Base-by-base conservation (phyloP, 805 yeast genomes). In the Yarrowia sp. region DNA sequence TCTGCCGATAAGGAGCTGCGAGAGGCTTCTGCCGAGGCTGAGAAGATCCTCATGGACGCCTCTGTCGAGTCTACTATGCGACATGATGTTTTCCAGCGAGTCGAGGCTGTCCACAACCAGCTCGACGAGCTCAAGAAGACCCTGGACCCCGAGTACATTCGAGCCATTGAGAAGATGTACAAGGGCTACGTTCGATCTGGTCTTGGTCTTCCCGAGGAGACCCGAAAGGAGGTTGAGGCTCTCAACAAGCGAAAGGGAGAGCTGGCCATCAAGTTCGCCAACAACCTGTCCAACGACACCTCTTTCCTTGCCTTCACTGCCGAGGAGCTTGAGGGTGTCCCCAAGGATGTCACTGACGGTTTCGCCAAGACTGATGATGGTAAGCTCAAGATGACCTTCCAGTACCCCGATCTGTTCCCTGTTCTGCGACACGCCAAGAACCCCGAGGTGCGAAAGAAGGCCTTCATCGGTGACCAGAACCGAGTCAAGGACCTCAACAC, bases 361-460 rank as follows among this genome's bases (percentile, higher is more conserved):
- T 77, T 78, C 17, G 76, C 76, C 35, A 76, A 75, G 18, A 83
- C 78, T 18, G 80, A 76, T 15, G 76, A 74, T 14, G 64, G 64
- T 8, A 76, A 74, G 68, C 78, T 74, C 68, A 87, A 87, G 72
- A 87, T 90, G 80, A 87, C 95, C 2, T 89, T 84, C 78, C 89
- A 90, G 74, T 88, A 88, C 71, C 95, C 96, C 1, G 96, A 90
- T 72, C 74, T 87, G 53, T 78, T 87, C 67, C 96, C 96, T 1
- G 87, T 88, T 14, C 76, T 89, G 74, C 88, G 88, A 73, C 84
- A 84, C 73, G 92, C 96, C 50, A 79, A 80, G 65, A 77, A 76
- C 68, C 81, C 85, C 47, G 82, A 81, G 15, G 88, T 95, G 3
- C 84, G 96, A 76, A 86, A 84, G 72, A 71, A 74, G 10, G 90